These are phyloP conservation scores for Eutrema salsugineum DNA, from an alignment of 441 rosid species.

Conservation along the genomic window DNA sequence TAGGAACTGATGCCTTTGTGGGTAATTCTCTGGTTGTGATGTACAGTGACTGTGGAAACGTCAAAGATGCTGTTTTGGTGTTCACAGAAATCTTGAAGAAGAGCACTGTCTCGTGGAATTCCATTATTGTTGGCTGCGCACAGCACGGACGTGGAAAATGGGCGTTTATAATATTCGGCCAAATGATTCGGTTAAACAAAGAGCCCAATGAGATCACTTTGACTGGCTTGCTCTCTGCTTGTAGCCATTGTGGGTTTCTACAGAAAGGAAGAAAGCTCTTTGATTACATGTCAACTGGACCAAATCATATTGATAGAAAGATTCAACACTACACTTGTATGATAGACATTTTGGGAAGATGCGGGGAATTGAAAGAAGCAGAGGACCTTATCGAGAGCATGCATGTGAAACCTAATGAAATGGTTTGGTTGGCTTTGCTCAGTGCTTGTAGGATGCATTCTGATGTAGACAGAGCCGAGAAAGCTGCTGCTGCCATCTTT, in stretches of 20 bases:
- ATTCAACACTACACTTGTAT: constrained; percentile 55
- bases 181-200: constrained; percentile 56
- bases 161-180: constrained; percentile 50
- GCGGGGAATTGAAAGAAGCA: constrained; percentile 51
- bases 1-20: constrained; percentile 52
- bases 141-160: constrained; percentile 64
- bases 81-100: constrained; percentile 44
- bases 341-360: constrained; percentile 54
- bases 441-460: constrained; percentile 53
- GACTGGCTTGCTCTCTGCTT: constrained; percentile 60
- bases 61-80: constrained; percentile 41
- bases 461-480: constrained; percentile 46
- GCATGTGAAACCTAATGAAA: constrained; percentile 41
- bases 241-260: constrained; percentile 54
- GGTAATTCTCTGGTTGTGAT: constrained; percentile 72
- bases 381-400: constrained; percentile 44
- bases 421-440: constrained; percentile 55
- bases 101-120: constrained; percentile 73
- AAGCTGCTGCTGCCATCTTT: constrained; percentile 39
- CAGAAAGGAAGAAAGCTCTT: constrained; percentile 45
- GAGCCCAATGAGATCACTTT: constrained; percentile 60
- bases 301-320: constrained; percentile 28
- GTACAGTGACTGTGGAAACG: constrained; percentile 59
- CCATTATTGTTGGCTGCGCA: constrained; percentile 65
- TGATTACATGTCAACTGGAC: constrained; percentile 29